Conservation (phyloP, 768 basidiomycete genomes). For the Naganishia onofrii region DNA sequence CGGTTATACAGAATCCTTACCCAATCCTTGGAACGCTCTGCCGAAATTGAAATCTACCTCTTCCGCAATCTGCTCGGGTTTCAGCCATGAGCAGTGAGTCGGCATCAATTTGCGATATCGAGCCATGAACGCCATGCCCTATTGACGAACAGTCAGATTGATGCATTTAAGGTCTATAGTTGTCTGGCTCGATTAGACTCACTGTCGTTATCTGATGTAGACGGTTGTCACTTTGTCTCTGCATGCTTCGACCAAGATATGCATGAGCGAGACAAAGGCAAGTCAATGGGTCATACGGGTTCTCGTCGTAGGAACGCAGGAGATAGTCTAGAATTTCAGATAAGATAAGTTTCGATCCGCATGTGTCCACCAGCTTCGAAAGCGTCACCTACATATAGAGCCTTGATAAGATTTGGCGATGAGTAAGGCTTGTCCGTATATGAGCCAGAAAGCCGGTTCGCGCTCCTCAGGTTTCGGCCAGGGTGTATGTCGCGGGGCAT, state of each 20-base stretch:
- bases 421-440: slow-evolving; percentile 82
- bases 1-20: slow-evolving; percentile 53
- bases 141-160: not conserved
- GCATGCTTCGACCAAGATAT: slow-evolving; percentile 85
- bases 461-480: slow-evolving; percentile 58
- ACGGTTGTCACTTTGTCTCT: slow-evolving; percentile 88
- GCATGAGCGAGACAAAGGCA: slow-evolving; percentile 78
- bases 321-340: slow-evolving; percentile 57
- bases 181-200: slow-evolving; percentile 14
- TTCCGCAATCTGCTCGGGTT: slow-evolving; percentile 54
- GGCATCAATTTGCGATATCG: slow-evolving; percentile 67
- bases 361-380: not conserved
- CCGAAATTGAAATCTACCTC: slow-evolving; percentile 95
- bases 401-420: slow-evolving; percentile 83
- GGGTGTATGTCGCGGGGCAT: not conserved
- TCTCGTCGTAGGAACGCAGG: slow-evolving; percentile 80
- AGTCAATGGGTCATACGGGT: slow-evolving; percentile 77
- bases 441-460: slow-evolving; percentile 66
- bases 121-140: slow-evolving; percentile 81
- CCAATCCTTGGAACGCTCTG: slow-evolving; percentile 86
- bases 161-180: not conserved
- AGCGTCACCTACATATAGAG: slow-evolving; percentile 69
- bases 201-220: slow-evolving; percentile 82
- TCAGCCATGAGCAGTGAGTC: slow-evolving; percentile 37
- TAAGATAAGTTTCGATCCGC: not conserved